Base-by-base conservation (phyloP, 1,284 basidiomycete species). In the Ceratobasidium sp. region DNA sequence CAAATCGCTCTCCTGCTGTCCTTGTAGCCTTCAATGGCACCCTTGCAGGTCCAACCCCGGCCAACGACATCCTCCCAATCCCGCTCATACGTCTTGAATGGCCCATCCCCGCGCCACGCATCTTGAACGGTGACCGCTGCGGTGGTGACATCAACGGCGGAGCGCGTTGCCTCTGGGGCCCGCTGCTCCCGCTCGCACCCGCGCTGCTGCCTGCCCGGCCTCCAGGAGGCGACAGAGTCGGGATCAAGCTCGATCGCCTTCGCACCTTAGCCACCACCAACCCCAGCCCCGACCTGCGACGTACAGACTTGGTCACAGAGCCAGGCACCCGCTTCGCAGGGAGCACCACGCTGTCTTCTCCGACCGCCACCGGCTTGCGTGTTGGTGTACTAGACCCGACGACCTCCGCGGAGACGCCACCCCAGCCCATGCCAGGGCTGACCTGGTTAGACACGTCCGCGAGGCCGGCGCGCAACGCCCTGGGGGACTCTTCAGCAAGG, bases 251-350 rank as follows among this genome's bases (percentile, higher is more conserved):
- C 48, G 91, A 92, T 67, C 91, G 84, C 33, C 75, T 63, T 75
- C 91, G 82, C 18, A 81, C 81, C 79, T 90, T 90, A 79, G 92
- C 91, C 74, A 81, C 84, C 30, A 91, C 86, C 77, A 88, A 77
- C 14, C 88, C 86, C 3, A 91, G 91, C 72, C 92, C 85, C 76
- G 88, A 88, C 33, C 92, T 93, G 61, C 88, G 85, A 74, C 92
- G 83, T 73, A 90, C 83, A 46, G 46, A 38, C 77, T 82, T 86
- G 66, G 75, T 78, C 38, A 78, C 77, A 21, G 81, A 77, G 40
- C 78, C 75, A 16, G 79, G 77, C 16, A 82, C 81, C 72, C 84
- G 86, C 38, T 73, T 73, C 23, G 71, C 28, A 30, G 72, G 66
- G 11, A 70, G 56, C 38, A 70, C 28, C 23, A 70, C 3, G 85